These are phyloP conservation scores for Pleurotus tuber-regium DNA, from an alignment of 768 basidiomycete species.

Conservation along the genomic window DNA sequence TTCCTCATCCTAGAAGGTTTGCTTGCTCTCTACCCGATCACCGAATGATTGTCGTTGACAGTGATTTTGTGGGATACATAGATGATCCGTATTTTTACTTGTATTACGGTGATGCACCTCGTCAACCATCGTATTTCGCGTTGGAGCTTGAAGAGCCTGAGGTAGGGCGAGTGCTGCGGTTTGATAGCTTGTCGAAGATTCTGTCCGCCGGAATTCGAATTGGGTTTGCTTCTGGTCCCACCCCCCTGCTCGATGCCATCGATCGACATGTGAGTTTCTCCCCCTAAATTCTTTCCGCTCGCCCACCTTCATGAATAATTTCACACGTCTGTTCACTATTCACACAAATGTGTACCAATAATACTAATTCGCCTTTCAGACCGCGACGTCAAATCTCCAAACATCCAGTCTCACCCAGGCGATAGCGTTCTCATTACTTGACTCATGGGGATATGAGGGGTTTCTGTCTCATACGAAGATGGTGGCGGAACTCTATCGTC, in stretches of 20 bases:
- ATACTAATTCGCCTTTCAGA: slow-evolving; percentile 38
- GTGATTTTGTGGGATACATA: too few relatives aligned
- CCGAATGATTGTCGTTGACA: too few relatives aligned
- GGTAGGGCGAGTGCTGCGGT: slow-evolving; percentile 78
- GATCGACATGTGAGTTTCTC: slow-evolving; percentile 58
- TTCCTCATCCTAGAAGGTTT: slow-evolving; percentile 85
- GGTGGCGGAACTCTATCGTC: slow-evolving; percentile 73
- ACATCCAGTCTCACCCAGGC: slow-evolving; percentile 62
- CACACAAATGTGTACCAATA: not conserved
- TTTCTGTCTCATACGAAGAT: slow-evolving; percentile 65
- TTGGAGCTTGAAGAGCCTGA: slow-evolving; percentile 68
- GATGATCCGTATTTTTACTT: slow-evolving; percentile 82
- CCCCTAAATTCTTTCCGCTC: slow-evolving; percentile 5
- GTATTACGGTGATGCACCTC: slow-evolving; percentile 64
- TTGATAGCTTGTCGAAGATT: slow-evolving; percentile 89
- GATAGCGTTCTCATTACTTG: slow-evolving; percentile 54
- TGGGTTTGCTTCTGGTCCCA: slow-evolving; percentile 80
- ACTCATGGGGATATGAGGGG: slow-evolving; percentile 74
- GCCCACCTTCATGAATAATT: slow-evolving; percentile 11
- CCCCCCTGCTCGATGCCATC: slow-evolving; percentile 61
- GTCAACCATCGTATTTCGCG: slow-evolving; percentile 78
- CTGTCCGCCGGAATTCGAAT: slow-evolving; percentile 75
- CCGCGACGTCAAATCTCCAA: slow-evolving; percentile 66
- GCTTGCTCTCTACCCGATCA: too few relatives aligned
- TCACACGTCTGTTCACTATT: slow-evolving; percentile 8